Base-by-base conservation (phyloP, 139 green algal species). In the Tetradesmus obliquus region DNA sequence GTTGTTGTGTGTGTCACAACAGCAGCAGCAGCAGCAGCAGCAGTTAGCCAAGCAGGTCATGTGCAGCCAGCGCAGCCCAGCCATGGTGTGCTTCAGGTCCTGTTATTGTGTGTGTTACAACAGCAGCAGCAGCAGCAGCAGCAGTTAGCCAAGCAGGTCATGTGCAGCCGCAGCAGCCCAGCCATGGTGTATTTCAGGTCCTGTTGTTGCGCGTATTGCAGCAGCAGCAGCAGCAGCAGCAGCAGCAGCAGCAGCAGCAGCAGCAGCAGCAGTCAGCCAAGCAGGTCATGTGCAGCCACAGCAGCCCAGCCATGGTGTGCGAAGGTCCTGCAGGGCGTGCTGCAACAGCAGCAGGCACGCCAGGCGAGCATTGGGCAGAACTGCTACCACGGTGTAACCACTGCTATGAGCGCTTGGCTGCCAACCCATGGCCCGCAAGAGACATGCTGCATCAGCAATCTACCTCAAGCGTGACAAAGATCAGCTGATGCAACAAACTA, bases 91-190 rank as follows among this genome's bases (percentile, higher is more conserved):
- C 2, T 84, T 84, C 85, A 96, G 76, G 3, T 95, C 90, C 91
- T 94, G 89, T n/a, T 32, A 15, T 15, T 66, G 15, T 3, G 66
- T 24, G 15, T 13, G 2, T 1, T 17, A 13, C 66, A 76, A 6
- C 66, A n/a, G 76, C 76, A 53, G n/a, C 76, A 82, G 76, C n/a
- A 82, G n/a, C 76, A 53, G 8, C 1, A 82, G 76, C 72, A 81
- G 20, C 22, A 45, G 32, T 45, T 45, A 45, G 32, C 32, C 32
- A 45, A 45, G 32, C 32, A 45, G 32, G 32, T 45, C 84, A 96
- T 96, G 89, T 96, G 94, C 89, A 96, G 92, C 45, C 92, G 89
- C 55, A 96, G 87, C 62, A 96, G 93, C 2, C 84, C 84, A 3
- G 93, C 69, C 94, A 96, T 96, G n/a, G 79, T 90, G 8, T 90